Evolutionary conservation across 495 filamentous ascomycete genomes (phyloP), one percentile per base, ranked within the genome.

Genomic region (Penicillium salamii): DNA sequence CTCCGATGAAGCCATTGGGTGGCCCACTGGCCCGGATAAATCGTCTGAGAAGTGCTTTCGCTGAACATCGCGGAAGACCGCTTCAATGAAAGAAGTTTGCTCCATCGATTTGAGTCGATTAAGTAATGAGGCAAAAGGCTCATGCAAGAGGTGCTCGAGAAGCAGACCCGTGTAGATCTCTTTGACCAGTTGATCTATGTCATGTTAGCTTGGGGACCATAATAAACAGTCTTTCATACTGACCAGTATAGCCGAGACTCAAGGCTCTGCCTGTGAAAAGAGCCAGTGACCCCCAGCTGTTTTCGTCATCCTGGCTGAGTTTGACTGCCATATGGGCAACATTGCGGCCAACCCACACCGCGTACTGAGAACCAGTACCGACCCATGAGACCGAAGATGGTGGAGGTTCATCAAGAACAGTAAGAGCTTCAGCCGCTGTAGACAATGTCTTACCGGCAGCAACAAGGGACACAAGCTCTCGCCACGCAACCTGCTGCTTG

Each of bases 191-290:
- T 68, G 66, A 41, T 86, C 87, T 90, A 37, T 3, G 0, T 33
- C 63, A 57, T 34, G 32, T 74, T 39, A 68, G 59, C 15, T 46
- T 41, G 3, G 21, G 11, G 7, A 11, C 17, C 6, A 12, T 7
- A 59, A 18, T 47, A 19, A 2, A 4, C 4, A 42, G 23, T 5
- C 33, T n/a, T 33, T 19, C 8, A 21, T 28, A 15, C 59, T 65
- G 76, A 90, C 90, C 86, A 33, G 77, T 70, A 68, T 92, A 86
- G 4, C 90, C 91, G 47, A 97, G 66, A 23, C 79, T 82, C 32
- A 93, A 67, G 1, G 80, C 75, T 55, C 85, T 87, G 8, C 77
- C 76, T 28, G 85, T 73, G 21, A 96, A 54, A 32, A 82, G 76
- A 36, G 82, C 76, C 18, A 79, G 75, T 26, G 79, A 62, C 50